phyloP scores from a whole-genome alignment of 139 green algal species.

The Chlorella sorokiniana region DNA sequence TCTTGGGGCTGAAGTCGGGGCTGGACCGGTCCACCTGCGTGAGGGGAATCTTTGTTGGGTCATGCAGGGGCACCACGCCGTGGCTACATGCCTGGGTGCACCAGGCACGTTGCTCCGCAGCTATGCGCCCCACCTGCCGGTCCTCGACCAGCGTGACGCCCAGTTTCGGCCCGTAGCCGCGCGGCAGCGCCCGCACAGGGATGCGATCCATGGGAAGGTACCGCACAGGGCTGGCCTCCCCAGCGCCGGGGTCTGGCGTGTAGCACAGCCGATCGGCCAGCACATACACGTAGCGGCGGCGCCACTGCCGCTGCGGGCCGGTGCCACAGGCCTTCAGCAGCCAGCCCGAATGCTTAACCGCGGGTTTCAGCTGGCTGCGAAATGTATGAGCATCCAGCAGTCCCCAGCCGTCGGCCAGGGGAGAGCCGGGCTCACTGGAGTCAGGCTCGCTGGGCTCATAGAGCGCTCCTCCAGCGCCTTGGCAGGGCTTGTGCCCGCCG shows the following conservation, averaged over 20 bases:
- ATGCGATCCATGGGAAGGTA: constrained; percentile 51
- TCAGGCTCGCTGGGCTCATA: not conserved
- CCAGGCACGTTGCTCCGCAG: not conserved
- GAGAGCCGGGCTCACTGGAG: not conserved
- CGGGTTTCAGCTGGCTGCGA: not conserved
- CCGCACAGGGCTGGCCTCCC: constrained; percentile 5
- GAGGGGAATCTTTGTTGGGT: too few relatives aligned
- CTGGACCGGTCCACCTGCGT: constrained; percentile 6
- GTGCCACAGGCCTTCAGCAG: constrained; percentile 39
- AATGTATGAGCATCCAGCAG: not conserved
- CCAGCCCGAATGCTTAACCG: constrained; percentile 30
- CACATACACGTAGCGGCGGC: constrained; percentile 32
- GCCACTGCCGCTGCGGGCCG: constrained; percentile 32
- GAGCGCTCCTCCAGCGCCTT: not conserved
- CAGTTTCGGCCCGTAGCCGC: constrained; percentile 44
- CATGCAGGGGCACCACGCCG: too few relatives aligned
- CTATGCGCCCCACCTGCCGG: constrained; percentile 2
- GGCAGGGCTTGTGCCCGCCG: not conserved
- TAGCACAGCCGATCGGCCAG: constrained; percentile 47
- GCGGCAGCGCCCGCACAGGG: constrained; percentile 39
- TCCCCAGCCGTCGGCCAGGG: constrained; percentile 13
- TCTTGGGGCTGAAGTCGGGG: constrained; percentile 17
- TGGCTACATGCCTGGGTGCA: not conserved
- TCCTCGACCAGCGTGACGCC: constrained; percentile 41
- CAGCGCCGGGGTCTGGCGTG: constrained; percentile 10